Percentiles rank a stretch among this genome's conserved stretches.
phyloP scores from a whole-genome alignment of 306 rosid species.

The Styphnolobium japonicum region DNA sequence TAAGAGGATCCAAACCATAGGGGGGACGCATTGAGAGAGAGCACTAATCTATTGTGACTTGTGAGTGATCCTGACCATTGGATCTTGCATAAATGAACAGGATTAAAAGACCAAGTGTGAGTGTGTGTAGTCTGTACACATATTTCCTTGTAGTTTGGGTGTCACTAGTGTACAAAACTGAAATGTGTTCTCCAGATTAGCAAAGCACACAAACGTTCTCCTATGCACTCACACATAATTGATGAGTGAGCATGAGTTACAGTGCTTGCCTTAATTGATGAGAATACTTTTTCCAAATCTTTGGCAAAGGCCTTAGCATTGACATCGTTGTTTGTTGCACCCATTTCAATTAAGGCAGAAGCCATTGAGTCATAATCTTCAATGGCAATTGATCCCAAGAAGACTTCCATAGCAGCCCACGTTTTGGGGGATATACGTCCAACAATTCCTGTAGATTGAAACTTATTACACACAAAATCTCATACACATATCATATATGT shows the following conservation, averaged over 20 bases:
- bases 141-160: neutral
- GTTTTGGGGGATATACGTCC: constrained; percentile 90
- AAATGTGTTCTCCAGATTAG: neutral
- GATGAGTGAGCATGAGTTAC: neutral
- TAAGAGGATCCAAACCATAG: neutral
- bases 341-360: constrained; percentile 93
- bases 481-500: neutral
- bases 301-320: constrained; percentile 70
- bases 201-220: neutral
- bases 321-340: constrained; percentile 75
- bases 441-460: constrained; percentile 69
- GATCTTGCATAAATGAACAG: neutral
- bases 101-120: neutral
- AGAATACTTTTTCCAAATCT: constrained; percentile 82
- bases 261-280: constrained; percentile 73
- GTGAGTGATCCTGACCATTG: neutral
- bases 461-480: neutral
- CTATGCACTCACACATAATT: neutral
- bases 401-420: constrained; percentile 96
- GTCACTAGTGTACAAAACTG: neutral
- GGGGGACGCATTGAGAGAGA: neutral
- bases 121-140: neutral
- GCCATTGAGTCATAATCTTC: constrained; percentile 96
- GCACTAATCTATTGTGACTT: neutral
- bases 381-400: constrained; percentile 77